A percentile compares a stretch with the other conserved stretches of the same genome.
These are phyloP conservation scores for Wilcoxina mikolae DNA, from an alignment of 495 filamentous ascomycete species.

Conservation along the genomic window DNA sequence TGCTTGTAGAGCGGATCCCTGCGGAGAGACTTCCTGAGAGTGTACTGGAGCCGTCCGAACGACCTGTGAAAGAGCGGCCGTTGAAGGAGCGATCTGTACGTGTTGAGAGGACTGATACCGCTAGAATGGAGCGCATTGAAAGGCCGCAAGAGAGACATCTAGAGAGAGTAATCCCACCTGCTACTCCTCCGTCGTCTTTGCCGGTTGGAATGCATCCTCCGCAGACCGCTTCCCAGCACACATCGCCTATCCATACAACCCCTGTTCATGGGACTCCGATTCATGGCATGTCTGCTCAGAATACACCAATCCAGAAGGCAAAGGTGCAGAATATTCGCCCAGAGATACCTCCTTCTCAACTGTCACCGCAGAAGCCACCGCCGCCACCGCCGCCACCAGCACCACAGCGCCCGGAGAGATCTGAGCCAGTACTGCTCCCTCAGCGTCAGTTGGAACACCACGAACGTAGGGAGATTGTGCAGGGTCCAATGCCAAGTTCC, in stretches of 20 bases:
- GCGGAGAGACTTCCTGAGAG: slow-evolving; percentile 1
- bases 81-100: neutral
- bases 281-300: neutral
- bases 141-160: neutral
- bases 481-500: neutral
- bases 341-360: neutral
- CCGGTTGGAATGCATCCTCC: slow-evolving; percentile 9
- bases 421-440: neutral
- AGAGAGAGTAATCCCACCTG: neutral
- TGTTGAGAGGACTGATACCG: neutral
- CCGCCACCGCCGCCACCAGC: neutral
- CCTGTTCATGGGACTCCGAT: neutral
- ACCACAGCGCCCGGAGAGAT: neutral
- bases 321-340: neutral
- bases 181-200: slow-evolving; percentile 3
- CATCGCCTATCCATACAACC: neutral
- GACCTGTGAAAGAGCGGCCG: neutral
- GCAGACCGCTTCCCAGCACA: neutral
- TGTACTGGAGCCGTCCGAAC: neutral
- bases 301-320: neutral
- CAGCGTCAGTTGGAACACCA: neutral
- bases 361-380: neutral
- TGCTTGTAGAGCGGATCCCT: neutral
- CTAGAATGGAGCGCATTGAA: neutral
- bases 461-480: neutral